phyloP scores from a whole-genome alignment of 2,329 filamentous ascomycete genomes.

The Paecilomyces sp. region DNA sequence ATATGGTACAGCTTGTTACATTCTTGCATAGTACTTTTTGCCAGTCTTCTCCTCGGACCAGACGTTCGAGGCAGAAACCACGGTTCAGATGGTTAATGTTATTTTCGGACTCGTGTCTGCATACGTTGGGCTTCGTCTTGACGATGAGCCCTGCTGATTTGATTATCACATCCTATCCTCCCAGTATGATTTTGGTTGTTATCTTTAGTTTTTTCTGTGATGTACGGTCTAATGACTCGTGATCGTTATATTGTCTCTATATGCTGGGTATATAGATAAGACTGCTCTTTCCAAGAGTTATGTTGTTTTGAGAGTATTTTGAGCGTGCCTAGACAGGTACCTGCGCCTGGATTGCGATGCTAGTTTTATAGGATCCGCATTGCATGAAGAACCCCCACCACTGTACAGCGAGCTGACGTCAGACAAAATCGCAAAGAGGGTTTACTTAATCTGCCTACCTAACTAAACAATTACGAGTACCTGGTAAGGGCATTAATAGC shows the following conservation, averaged over 20 bases:
- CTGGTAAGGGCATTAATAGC: too few species aligned
- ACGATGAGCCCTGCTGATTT: not conserved
- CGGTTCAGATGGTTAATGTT: not conserved
- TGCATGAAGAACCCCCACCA: not conserved
- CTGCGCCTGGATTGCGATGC: not conserved
- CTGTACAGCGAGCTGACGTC: not conserved
- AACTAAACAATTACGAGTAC: too few species aligned
- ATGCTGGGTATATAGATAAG: not conserved
- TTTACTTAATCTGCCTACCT: too few species aligned
- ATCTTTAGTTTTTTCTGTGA: not conserved
- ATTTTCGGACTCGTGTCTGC: not conserved
- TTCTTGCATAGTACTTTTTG: slow-evolving; percentile 10
- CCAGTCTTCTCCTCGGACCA: not conserved
- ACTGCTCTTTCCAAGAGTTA: not conserved
- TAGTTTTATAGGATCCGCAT: not conserved
- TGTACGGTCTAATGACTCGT: not conserved
- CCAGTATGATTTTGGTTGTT: not conserved
- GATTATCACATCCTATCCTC: not conserved
- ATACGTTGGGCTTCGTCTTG: not conserved
- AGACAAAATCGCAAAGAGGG: not conserved
- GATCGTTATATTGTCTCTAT: not conserved
- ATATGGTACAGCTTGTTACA: slow-evolving; percentile 17
- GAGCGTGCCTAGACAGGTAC: not conserved
- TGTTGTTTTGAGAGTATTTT: not conserved
- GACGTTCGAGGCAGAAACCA: slow-evolving; percentile 1